A percentile compares a stretch with the other conserved stretches of the same genome.
These are phyloP conservation scores for Protomyces lactucae-debilis DNA, from an alignment of 1,139 yeast species.

Conservation along the genomic window DNA sequence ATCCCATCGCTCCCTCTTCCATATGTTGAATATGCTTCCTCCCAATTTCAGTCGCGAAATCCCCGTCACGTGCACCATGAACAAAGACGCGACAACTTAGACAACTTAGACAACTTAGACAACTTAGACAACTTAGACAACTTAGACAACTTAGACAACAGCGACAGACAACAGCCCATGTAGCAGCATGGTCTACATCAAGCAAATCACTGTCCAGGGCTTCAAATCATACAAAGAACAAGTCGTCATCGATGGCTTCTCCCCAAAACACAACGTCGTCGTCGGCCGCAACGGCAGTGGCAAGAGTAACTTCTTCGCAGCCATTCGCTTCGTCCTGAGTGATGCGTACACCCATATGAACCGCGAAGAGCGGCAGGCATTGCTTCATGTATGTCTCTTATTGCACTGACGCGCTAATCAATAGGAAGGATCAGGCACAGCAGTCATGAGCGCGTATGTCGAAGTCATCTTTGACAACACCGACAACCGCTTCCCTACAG, in stretches of 20 bases:
- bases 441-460: constrained; percentile 89
- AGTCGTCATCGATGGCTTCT: constrained; percentile 67
- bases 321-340: constrained; percentile 84
- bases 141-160: not conserved
- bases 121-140: not conserved
- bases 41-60: not conserved
- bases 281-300: constrained; percentile 96
- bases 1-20: too few species aligned
- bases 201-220: constrained; percentile 71
- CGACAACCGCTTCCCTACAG: constrained; percentile 65
- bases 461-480: constrained; percentile 81
- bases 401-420: not conserved
- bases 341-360: constrained; percentile 85
- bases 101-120: too few species aligned
- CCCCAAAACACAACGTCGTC: constrained; percentile 81
- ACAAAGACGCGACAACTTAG: not conserved
- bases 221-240: constrained; percentile 89
- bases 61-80: not conserved
- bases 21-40: too few species aligned
- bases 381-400: constrained; percentile 57
- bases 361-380: constrained; percentile 82
- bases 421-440: constrained; percentile 61
- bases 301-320: constrained; percentile 91
- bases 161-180: not conserved
- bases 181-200: constrained; percentile 12